Conservation (phyloP, 2,329 filamentous ascomycete genomes). For the Botryosphaeria dothidea region DNA sequence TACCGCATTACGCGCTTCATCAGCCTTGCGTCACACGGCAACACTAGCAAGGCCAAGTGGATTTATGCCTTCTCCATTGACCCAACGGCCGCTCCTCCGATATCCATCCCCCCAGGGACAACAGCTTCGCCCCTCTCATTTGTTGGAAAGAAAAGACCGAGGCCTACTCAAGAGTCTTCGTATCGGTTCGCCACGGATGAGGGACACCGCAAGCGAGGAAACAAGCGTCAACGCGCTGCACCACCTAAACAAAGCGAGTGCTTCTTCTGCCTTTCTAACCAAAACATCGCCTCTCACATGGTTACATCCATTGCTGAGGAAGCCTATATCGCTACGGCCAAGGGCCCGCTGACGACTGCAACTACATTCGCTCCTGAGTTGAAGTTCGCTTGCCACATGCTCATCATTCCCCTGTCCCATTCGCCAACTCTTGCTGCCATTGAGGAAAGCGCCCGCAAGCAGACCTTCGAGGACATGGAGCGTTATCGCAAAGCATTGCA, state of each 20-base stretch:
- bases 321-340: conserved; percentile 85
- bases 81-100: conserved; percentile 58
- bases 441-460: conserved; percentile 54
- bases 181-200: conserved; percentile 39
- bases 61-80: conserved; percentile 72
- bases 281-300: conserved; percentile 80
- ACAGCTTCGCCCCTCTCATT: conserved; percentile 73
- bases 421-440: conserved; percentile 73
- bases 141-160: conserved; percentile 59
- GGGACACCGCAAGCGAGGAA: conserved; percentile 35
- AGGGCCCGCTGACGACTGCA: conserved; percentile 77
- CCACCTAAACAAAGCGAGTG: conserved; percentile 67
- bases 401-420: conserved; percentile 88
- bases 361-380: conserved; percentile 69
- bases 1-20: conserved; percentile 81
- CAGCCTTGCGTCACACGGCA: conserved; percentile 78
- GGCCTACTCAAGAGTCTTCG: conserved; percentile 30
- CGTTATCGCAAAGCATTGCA: conserved; percentile 77
- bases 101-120: conserved; percentile 66
- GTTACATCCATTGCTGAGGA: conserved; percentile 87
- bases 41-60: conserved; percentile 74
- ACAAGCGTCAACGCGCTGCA: conserved; percentile 41
- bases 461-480: conserved; percentile 77
- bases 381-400: conserved; percentile 78
- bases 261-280: conserved; percentile 94